Base-by-base conservation (phyloP, 2,329 filamentous ascomycete species). In the Lachnellula subtilissima region DNA sequence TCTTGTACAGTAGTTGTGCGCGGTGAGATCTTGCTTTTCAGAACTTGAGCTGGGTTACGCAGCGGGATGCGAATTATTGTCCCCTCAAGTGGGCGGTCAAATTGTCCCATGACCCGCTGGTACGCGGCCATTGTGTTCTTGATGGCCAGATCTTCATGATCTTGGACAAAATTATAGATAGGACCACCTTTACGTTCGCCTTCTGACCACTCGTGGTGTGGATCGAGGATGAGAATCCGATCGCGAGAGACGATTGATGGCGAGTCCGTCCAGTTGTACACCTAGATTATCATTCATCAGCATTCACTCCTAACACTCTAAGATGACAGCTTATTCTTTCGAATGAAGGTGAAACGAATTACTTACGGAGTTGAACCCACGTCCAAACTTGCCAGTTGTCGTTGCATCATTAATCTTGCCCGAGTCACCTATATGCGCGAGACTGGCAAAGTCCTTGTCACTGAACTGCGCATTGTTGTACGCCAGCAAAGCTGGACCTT, bases 211-310 rank as follows among this genome's bases (percentile, higher is more conserved):
- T 58, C 57, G 22, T 64, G 23, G 50, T 71, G 71, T 17, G 71
- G 71, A 59, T 72, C 71, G 9, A 72, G 59, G 7, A 73, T 65
- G 5, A 68, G 60, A 11, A 73, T 52, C 2, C 55, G 64, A 2
- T 64, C 57, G 14, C 65, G 54, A 14, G 69, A 72, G 7, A 71
- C 49, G 35, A 73, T 69, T 9, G 67, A 68, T n/a, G 70, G 70
- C 5, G 66, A 69, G 56, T 73, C 71, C 0, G 70, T 72, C 67
- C 67, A 73, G 50, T 73, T 72, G 47, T 72, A 73, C 1, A 69
- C 64, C 64, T 69, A 22, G 7, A 36, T 17, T 48, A 48, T 60
- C 48, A 61, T 42, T 42, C 15, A 19, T 42, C 6, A 19, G 4
- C 39, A 42, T 19, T n/a, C 17, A n/a, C 39, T n/a, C 15, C 17